Base-by-base conservation (phyloP, 2,329 filamentous ascomycete genomes). In the Mollisiaceae sp. region DNA sequence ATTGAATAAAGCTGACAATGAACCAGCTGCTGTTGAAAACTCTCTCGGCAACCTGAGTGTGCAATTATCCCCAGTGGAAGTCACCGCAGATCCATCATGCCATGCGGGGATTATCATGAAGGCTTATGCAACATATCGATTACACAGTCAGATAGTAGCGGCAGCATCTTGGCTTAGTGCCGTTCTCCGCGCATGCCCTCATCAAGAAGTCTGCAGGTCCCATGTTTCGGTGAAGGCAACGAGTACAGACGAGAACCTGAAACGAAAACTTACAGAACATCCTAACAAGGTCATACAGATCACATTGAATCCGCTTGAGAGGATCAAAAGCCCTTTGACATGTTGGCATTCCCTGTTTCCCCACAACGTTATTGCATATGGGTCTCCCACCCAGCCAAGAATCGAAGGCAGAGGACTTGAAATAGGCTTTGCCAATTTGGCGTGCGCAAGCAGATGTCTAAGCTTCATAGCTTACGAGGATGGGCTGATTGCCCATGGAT, bases 401-500 rank as follows among this genome's bases (percentile, higher is more conserved):
- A 18, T 27, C 1, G 9, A 60, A 41, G 65, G 65, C 3, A 41
- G 47, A n/a, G 65, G 65, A 18, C 59, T 67, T n/a, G 62, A 67
- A 43, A 64, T 67, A 27, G 62, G 62, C 4, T 64, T 67, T 50
- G 54, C 59, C 11, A 41, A 67, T 36, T 45, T 64, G 38, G 47
- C 39, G 5, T 9, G 12, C 8, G 22, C 55, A 6, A 62, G 45
- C 2, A 60, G 59, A 56, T 62, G 59, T 50, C 32, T 62, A 5
- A 60, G 45, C 22, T 62, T 64, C 24, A 24, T 64, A 12, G 43
- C 50, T n/a, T 62, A 61, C 18, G 60, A 64, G 1, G 32, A 43
- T 5, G 66, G 66, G 1, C 20, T 67, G 18, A 41, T 67, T 20
- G 59, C 54, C 5, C 58, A 65, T 57, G 60, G 66, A 22, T 52